Evolutionary conservation across 2,329 filamentous ascomycete species (phyloP).

Genomic region (Xylariomycetidae sp.): DNA sequence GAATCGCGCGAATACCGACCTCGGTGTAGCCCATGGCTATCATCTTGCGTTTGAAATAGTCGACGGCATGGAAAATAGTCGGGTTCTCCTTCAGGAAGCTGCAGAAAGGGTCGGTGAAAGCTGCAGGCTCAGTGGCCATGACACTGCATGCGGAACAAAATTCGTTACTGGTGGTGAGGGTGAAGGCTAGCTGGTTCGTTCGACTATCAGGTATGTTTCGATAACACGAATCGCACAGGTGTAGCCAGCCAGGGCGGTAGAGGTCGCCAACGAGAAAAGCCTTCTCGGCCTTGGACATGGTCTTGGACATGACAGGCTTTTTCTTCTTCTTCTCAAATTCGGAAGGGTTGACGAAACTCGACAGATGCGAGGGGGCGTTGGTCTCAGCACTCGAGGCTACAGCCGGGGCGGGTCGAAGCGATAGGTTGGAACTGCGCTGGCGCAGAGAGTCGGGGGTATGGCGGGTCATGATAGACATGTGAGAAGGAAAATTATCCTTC

Average conservation of each 20-base stretch:
- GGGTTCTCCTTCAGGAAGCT: conserved; percentile 86
- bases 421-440: conserved; percentile 39
- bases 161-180: conserved; percentile 11
- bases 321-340: conserved; percentile 15
- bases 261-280: conserved; percentile 23
- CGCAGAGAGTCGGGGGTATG: conserved; percentile 40
- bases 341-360: conserved; percentile 25
- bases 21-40: conserved; percentile 67
- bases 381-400: conserved; percentile 26
- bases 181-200: conserved; percentile 23
- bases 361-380: conserved; percentile 18
- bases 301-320: no score
- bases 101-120: conserved; percentile 79
- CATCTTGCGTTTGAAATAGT: conserved; percentile 71
- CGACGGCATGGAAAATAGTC: conserved; percentile 87
- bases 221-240: conserved; percentile 22
- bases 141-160: conserved; percentile 20
- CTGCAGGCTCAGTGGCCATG: conserved; percentile 43
- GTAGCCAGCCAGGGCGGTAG: conserved; percentile 7
- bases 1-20: conserved; percentile 36
- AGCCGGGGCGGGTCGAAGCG: conserved; percentile 40
- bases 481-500: neutral
- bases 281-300: conserved; percentile 20
- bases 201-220: conserved; percentile 18
- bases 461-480: conserved; percentile 35